Conservation (phyloP, 2,329 filamentous ascomycete species). For the Aspergillus ustus region DNA sequence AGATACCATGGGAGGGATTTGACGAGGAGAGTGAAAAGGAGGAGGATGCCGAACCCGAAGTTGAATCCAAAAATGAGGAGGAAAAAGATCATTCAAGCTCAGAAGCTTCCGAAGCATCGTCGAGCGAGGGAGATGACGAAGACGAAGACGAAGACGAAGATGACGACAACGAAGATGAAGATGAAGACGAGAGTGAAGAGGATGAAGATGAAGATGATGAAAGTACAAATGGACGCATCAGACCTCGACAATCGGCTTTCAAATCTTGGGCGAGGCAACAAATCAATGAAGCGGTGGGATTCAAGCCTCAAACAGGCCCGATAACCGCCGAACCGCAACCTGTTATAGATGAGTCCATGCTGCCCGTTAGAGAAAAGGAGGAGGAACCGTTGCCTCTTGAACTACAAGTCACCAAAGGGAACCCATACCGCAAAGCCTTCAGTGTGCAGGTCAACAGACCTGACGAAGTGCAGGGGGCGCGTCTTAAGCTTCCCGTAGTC, state of each 20-base stretch:
- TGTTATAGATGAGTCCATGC: constrained; percentile 32
- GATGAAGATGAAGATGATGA: constrained; percentile 42
- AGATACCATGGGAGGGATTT: constrained; percentile 53
- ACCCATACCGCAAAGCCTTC: constrained; percentile 70
- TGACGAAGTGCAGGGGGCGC: constrained; percentile 75
- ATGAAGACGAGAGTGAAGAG: constrained; percentile 28
- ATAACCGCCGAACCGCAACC: constrained; percentile 38
- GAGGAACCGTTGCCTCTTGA: constrained; percentile 47
- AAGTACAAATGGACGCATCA: constrained; percentile 28
- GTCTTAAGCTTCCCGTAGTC: constrained; percentile 83
- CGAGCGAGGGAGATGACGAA: constrained; percentile 26
- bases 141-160: constrained; percentile 15
- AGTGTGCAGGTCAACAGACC: constrained; percentile 73
- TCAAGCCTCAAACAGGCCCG: constrained; percentile 54
- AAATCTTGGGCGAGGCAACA: constrained; percentile 91
- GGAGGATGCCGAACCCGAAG: constrained; percentile 22
- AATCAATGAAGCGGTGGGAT: constrained; percentile 81
- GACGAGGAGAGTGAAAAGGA: constrained; percentile 46
- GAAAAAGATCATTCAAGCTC: constrained; percentile 33
- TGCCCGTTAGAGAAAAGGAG: constrained; percentile 41
- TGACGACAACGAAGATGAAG: constrained; percentile 23
- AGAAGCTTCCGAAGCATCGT: constrained; percentile 19
- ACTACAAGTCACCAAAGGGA: constrained; percentile 43
- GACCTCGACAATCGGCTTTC: constrained; percentile 68
- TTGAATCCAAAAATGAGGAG: constrained; percentile 45